phyloP scores from a whole-genome alignment of 257 asterid species.

The Leptodermis oblonga region DNA sequence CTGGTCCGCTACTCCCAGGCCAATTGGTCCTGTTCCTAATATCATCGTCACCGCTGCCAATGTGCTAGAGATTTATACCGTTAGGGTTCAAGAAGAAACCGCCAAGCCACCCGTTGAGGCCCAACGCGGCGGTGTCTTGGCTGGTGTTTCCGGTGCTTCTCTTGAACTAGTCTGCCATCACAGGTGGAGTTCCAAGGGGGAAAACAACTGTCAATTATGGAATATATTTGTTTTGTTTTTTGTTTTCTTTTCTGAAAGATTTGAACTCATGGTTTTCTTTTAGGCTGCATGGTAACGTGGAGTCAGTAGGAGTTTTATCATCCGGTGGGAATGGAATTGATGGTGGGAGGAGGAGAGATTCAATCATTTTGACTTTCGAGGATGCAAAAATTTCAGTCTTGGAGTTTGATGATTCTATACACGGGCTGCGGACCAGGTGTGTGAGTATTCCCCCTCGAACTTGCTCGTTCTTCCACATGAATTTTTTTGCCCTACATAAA shows the following conservation, averaged over 20 bases:
- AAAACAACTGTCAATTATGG: background rate
- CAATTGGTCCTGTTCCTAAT: slow-evolving; percentile 71
- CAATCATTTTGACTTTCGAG: slow-evolving; percentile 74
- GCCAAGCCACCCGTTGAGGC: slow-evolving; percentile 44
- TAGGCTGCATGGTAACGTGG: slow-evolving; percentile 96
- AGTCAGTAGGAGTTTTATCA: slow-evolving; percentile 69
- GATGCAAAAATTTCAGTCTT: slow-evolving; percentile 87
- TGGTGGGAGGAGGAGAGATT: slow-evolving; percentile 76
- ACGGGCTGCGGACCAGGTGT: slow-evolving; percentile 87
- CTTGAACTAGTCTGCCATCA: slow-evolving; percentile 85
- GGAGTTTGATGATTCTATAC: slow-evolving; percentile 89
- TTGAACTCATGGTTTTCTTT: background rate
- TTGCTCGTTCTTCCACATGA: background rate
- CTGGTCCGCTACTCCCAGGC: slow-evolving; percentile 48
- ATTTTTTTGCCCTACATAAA: background rate
- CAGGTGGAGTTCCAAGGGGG: slow-evolving; percentile 39
- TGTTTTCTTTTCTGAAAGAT: background rate
- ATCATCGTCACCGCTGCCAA: slow-evolving; percentile 73
- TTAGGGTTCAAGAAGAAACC: slow-evolving; percentile 65
- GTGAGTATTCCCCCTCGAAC: background rate
- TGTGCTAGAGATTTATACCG: slow-evolving; percentile 66
- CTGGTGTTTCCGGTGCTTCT: slow-evolving; percentile 72
- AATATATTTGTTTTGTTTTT: background rate
- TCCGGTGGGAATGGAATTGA: slow-evolving; percentile 51
- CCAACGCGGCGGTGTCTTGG: slow-evolving; percentile 79